Conservation (phyloP, 805 yeast genomes). For the Teunomyces kruisii region DNA sequence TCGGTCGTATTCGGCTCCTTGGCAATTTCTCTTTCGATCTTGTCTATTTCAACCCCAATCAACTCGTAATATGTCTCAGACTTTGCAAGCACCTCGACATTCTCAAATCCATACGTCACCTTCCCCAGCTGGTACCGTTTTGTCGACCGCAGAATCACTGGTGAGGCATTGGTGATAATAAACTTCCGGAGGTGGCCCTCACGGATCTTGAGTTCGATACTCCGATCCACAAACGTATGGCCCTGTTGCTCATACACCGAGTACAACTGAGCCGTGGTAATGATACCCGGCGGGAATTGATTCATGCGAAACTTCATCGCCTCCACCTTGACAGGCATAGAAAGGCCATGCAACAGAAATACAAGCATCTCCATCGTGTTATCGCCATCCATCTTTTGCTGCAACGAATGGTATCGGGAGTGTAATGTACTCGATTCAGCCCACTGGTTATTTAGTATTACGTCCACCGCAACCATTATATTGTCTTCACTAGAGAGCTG, state of each 20-base stretch:
- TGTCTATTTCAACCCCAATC: constrained; percentile 14
- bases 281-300: constrained; percentile 39
- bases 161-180: constrained; percentile 44
- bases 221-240: constrained; percentile 50
- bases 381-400: constrained; percentile 7
- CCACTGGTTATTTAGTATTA: constrained; percentile 38
- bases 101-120: constrained; percentile 43
- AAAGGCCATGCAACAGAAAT: constrained; percentile 34
- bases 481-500: constrained; percentile 32
- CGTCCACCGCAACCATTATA: constrained; percentile 30
- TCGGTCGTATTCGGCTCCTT: constrained; percentile 3
- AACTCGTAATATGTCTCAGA: constrained; percentile 20
- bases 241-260: constrained; percentile 46
- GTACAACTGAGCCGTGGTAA: constrained; percentile 49
- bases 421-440: constrained; percentile 33
- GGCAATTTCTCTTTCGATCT: constrained; percentile 4
- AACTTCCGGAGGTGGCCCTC: constrained; percentile 39
- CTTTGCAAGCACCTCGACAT: constrained; percentile 37
- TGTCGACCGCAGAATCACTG: constrained; percentile 40
- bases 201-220: constrained; percentile 36
- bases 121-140: constrained; percentile 32
- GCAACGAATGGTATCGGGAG: constrained; percentile 18
- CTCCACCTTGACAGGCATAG: constrained; percentile 36
- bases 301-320: constrained; percentile 31
- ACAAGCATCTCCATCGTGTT: constrained; percentile 25